A percentile compares a stretch with the other conserved stretches of the same genome.
Conservation (phyloP, 345 rosid genomes). For the Nasturtium officinale region DNA sequence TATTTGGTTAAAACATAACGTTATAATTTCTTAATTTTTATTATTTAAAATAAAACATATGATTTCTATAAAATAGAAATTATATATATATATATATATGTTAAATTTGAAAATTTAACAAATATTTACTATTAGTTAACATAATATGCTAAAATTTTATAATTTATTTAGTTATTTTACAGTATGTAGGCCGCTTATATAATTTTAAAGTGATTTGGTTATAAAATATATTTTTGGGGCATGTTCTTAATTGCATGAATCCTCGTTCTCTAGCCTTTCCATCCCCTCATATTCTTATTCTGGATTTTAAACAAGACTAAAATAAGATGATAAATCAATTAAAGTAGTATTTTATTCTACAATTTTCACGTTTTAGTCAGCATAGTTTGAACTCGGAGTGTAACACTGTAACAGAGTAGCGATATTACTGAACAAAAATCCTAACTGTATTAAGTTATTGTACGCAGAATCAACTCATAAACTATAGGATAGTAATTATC, state of each 20-base stretch:
- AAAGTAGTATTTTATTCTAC: neutral
- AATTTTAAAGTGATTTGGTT: too few relatives aligned
- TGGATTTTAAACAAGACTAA: neutral
- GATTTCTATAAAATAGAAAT: too few relatives aligned
- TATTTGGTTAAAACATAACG: too few relatives aligned
- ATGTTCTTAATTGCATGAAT: neutral
- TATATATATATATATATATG: too few relatives aligned
- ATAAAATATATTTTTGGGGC: neutral
- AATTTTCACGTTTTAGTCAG: neutral
- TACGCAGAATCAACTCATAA: slow-evolving; percentile 17
- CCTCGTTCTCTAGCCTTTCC: neutral
- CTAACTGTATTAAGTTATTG: neutral
- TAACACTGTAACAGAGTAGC: neutral
- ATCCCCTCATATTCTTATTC: neutral
- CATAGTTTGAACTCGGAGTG: neutral
- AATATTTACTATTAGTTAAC: too few relatives aligned
- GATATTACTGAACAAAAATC: neutral
- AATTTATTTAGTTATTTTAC: too few relatives aligned
- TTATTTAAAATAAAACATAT: too few relatives aligned
- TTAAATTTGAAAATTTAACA: too few relatives aligned
- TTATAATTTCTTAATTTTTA: too few relatives aligned
- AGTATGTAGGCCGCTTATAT: too few relatives aligned
- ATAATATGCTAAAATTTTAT: too few relatives aligned
- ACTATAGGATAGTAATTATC: slow-evolving; percentile 4
- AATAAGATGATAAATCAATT: neutral